Base-by-base conservation (phyloP, 495 filamentous ascomycete species). In the Aspergillus conjunctus region DNA sequence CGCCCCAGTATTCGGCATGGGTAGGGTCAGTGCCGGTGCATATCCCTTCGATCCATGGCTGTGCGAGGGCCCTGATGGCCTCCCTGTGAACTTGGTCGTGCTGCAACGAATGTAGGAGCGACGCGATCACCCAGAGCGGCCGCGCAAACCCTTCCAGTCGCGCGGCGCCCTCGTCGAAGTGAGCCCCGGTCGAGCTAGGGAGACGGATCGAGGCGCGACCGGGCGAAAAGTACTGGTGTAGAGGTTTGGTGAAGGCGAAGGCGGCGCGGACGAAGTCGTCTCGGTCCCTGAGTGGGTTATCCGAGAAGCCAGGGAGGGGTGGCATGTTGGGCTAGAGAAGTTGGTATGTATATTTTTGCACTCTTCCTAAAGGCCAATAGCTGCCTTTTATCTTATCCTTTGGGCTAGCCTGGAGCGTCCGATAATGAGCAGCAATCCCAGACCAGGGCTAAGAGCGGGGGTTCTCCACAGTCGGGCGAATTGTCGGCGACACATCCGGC, bases 1-100 rank as follows among this genome's bases (percentile, higher is more conserved):
- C 11, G 2, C 56, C 56, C 56, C 56, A 58, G 46, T 58, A 58
- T 50, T 58, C 56, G 0, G 56, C 21, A 26, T 58, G 45, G 3
- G 12, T 9, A 6, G 45, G 45, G 21, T 58, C 56, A 0, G 56
- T 58, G 0, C 56, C 56, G 18, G 56, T 30, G 2, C 7, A 4
- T 10, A 58, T 51, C 3, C 56, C 56, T 6, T 51, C 32, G 3
- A 58, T 58, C 56, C 56, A 58, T 0, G 56, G 56, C 46, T 51
- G 45, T 1, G 45, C 46, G 5, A 58, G 15, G 1, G 44, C 15
- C 12, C 45, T 17, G 9, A 58, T 58, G 0, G 43, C 15, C n/a
- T 18, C 44, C 15, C 39, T 10, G 33, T 51, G 45, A 12, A 4
- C 7, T 7, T 14, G 43, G 30, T 49, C 37, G 1, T 12, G 15